A percentile compares a stretch with the other conserved stretches of the same genome.
Conservation (phyloP, 805 yeast genomes). For the Lipomyces starkeyi region DNA sequence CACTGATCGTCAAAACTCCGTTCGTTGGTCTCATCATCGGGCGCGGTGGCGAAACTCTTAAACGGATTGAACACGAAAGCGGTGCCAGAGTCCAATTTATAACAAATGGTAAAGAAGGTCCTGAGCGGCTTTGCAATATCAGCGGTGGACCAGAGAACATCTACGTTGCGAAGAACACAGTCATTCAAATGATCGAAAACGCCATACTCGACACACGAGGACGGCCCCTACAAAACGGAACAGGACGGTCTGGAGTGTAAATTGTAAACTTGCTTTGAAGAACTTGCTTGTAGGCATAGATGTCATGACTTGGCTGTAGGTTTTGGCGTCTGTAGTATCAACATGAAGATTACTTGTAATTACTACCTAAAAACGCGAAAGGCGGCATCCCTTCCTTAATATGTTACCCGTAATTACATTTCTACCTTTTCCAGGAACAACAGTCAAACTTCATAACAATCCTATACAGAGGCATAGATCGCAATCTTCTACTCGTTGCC, state of each 20-base stretch:
- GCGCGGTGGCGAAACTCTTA: slow-evolving; percentile 40
- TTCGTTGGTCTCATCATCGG: slow-evolving; percentile 41
- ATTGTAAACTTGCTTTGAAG: neutral
- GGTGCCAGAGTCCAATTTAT: slow-evolving; percentile 40
- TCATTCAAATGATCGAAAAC: slow-evolving; percentile 34
- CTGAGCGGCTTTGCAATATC: slow-evolving; percentile 37
- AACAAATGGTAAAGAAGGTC: slow-evolving; percentile 38
- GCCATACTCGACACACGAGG: slow-evolving; percentile 30
- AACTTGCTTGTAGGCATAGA: neutral
- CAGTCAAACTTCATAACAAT: neutral
- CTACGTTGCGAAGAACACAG: slow-evolving; percentile 22
- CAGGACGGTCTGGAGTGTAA: slow-evolving; percentile 3
- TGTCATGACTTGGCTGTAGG: neutral
- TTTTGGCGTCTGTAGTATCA: neutral
- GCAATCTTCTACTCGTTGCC: neutral
- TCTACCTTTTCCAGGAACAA: neutral
- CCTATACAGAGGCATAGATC: neutral
- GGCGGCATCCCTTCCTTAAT: neutral
- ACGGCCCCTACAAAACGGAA: slow-evolving; percentile 32
- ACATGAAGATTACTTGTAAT: neutral
- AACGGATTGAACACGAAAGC: slow-evolving; percentile 34
- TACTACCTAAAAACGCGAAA: neutral
- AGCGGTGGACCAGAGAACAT: slow-evolving; percentile 30
- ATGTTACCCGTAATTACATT: neutral
- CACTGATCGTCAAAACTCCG: slow-evolving; percentile 32